These are phyloP conservation scores for Pseudogymnoascus sp. DNA, from an alignment of 2,329 filamentous ascomycete species.

Conservation along the genomic window DNA sequence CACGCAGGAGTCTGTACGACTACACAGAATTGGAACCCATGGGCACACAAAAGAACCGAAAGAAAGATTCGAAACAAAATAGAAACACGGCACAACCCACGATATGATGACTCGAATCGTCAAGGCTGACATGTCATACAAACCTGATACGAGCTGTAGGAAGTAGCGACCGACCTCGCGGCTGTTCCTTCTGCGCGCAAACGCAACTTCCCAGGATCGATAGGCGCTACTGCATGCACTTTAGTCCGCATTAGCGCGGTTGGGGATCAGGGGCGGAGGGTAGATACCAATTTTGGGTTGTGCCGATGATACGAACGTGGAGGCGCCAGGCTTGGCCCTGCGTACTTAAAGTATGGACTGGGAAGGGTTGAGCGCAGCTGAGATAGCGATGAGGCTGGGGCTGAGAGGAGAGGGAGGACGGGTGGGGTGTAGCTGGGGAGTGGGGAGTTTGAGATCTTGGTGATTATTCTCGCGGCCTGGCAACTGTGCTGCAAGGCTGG, in stretches of 20 bases:
- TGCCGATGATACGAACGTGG: not conserved
- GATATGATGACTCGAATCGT: not conserved
- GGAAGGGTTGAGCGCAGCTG: not conserved
- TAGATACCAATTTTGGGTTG: not conserved
- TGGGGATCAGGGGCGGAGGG: not conserved
- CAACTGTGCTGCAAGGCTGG: not conserved
- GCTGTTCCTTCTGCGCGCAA: not conserved
- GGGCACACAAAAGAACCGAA: not conserved
- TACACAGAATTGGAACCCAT: not conserved
- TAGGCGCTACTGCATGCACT: not conserved
- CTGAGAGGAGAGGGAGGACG: not conserved
- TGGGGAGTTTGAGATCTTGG: not conserved
- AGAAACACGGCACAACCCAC: not conserved
- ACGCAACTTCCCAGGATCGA: not conserved
- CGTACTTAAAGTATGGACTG: not conserved
- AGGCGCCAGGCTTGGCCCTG: not conserved
- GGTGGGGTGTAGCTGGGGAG: not conserved
- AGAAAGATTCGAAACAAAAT: not conserved
- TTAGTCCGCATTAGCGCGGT: not conserved
- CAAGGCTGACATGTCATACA: not conserved
- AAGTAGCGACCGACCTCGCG: not conserved
- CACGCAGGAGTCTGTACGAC: not conserved
- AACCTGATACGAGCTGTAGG: not conserved
- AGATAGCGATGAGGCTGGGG: not conserved
- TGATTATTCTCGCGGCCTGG: not conserved